Percentiles rank a stretch among this genome's conserved stretches.
Conservation (phyloP, 495 filamentous ascomycete species). For the Neurospora intermedia region DNA sequence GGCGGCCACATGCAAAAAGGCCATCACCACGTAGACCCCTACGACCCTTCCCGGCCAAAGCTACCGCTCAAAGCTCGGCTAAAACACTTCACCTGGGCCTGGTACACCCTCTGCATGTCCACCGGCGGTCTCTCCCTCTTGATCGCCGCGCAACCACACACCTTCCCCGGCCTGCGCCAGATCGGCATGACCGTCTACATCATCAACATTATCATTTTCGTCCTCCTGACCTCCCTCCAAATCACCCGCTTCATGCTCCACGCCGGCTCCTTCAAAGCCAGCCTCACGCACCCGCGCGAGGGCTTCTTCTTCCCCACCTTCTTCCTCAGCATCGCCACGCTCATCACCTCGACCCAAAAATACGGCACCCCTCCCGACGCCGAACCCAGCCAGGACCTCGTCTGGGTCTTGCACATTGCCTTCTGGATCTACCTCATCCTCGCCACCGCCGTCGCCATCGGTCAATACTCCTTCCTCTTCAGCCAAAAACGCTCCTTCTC, state of each 20-base stretch:
- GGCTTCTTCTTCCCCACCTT: conserved; percentile 60
- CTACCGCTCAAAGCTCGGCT: conserved; percentile 31
- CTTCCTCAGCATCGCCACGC: conserved; percentile 52
- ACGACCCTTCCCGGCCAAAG: conserved; percentile 4
- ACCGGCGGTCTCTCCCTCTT: conserved; percentile 57
- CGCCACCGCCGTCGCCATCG: conserved; percentile 35
- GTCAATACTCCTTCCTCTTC: conserved; percentile 45
- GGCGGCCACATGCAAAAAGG: neutral
- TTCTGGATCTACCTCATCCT: conserved; percentile 45
- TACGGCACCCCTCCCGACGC: conserved; percentile 41
- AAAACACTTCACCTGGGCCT: conserved; percentile 63
- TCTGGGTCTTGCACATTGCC: conserved; percentile 28
- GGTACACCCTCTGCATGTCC: conserved; percentile 61
- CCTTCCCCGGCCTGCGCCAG: conserved; percentile 45
- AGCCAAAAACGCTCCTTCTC: conserved; percentile 21
- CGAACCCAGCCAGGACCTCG: conserved; percentile 22
- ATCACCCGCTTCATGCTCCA: conserved; percentile 46
- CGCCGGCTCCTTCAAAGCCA: conserved; percentile 38
- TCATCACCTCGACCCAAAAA: conserved; percentile 48
- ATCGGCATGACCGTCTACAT: conserved; percentile 54
- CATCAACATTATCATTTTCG: conserved; percentile 52
- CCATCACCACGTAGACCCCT: neutral
- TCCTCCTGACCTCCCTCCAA: conserved; percentile 39
- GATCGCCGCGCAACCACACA: conserved; percentile 46
- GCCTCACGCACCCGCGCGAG: conserved; percentile 52